phyloP scores from a whole-genome alignment of 2,329 filamentous ascomycete species.

The Clathrospora elynae region DNA sequence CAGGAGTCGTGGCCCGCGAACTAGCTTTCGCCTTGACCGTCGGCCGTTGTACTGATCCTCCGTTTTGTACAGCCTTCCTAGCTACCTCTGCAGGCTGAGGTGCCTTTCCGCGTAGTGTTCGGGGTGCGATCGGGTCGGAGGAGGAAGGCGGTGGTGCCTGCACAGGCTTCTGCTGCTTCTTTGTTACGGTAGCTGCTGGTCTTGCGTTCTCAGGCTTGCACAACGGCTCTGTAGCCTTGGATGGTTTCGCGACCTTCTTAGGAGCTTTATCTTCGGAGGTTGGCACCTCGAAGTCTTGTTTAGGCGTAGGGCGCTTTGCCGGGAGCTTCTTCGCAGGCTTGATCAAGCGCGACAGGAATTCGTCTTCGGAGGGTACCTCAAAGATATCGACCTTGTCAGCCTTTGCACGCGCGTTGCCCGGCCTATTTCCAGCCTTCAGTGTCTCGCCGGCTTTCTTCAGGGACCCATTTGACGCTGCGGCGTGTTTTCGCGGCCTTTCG shows the following conservation, averaged over 20 bases:
- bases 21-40: slow-evolving; percentile 17
- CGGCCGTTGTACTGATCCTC: slow-evolving; percentile 6
- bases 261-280: slow-evolving; percentile 13
- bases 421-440: slow-evolving; percentile 7
- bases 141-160: slow-evolving; percentile 6
- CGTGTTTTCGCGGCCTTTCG: slow-evolving; percentile 39
- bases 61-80: slow-evolving; percentile 4
- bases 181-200: slow-evolving; percentile 4
- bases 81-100: slow-evolving; percentile 13
- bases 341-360: slow-evolving; percentile 16
- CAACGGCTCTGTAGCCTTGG: slow-evolving; percentile 12
- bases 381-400: slow-evolving; percentile 40
- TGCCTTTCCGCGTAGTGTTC: slow-evolving; percentile 15
- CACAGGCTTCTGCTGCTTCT: slow-evolving; percentile 9
- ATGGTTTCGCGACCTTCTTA: background rate
- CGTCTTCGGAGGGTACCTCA: slow-evolving; percentile 51
- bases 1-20: slow-evolving; percentile 24
- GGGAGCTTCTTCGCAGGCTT: slow-evolving; percentile 22
- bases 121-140: slow-evolving; percentile 2
- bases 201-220: slow-evolving; percentile 19
- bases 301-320: slow-evolving; percentile 17
- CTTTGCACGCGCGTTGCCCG: slow-evolving; percentile 12
- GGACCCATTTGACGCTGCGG: slow-evolving; percentile 7
- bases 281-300: slow-evolving; percentile 16
- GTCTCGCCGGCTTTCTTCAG: slow-evolving; percentile 15